Evolutionary conservation across 805 yeast species (phyloP), one percentile per base, ranked within the genome.

Genomic region (Hanseniaspora hatyaiensis): DNA sequence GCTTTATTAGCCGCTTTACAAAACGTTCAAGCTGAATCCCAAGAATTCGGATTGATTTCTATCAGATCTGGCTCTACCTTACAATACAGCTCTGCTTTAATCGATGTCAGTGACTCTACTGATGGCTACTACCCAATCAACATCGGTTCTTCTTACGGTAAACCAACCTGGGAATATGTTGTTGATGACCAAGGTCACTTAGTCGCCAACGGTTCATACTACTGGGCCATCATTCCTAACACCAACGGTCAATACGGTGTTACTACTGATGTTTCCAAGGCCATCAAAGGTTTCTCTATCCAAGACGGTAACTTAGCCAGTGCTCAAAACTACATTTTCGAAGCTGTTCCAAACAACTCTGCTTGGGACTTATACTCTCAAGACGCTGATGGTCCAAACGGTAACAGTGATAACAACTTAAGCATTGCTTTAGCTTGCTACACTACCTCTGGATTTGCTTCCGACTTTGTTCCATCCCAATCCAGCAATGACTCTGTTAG

Each of bases 251-350:
- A 52, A 20, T 48, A 40, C 13, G 41, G 41, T 34, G 44, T 19
- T 20, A 46, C 50, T 18, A 59, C 59, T 37, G 47, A 55, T 19
- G 57, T 53, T 47, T 45, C 56, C 18, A 57, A 59, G 36, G 61
- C 56, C 37, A 40, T 63, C 23, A 51, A 63, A 16, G 68, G 71
- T 3, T 73, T 69, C 55, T 54, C 70, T 22, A 61, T 73, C 53
- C 24, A 54, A 6, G 57, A 62, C 38, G 71, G 68, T 31, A 53
- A 62, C 55, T 63, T 73, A 57, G 51, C 62, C 31, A 67, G 65
- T 38, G 53, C 60, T 26, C 53, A 57, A 23, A 63, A 55, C 33
- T 72, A 70, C 62, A 57, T 59, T 31, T 45, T 45, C 28, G 33
- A n/a, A n/a, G 72, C 72, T 30, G 65, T 69, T 49, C 67, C 69